phyloP scores from a whole-genome alignment of 495 filamentous ascomycete species.

The Durotheca rogersii region DNA sequence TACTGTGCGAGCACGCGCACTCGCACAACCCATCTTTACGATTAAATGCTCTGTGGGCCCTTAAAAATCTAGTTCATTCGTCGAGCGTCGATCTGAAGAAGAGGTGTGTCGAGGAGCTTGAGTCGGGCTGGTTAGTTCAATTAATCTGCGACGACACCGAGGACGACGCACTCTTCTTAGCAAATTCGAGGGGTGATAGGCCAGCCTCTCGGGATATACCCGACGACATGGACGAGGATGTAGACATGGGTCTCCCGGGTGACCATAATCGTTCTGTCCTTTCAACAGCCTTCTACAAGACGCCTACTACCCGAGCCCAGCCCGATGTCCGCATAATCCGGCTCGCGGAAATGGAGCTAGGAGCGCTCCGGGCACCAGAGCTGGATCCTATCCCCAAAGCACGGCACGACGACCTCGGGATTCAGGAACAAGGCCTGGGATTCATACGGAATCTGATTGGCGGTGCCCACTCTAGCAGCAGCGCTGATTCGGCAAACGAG shows the following conservation, averaged over 20 bases:
- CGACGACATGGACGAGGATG: conserved; percentile 65
- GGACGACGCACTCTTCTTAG: conserved; percentile 47
- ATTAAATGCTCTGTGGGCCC: conserved; percentile 83
- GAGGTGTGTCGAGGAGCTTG: conserved; percentile 71
- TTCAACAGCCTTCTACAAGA: conserved; percentile 28
- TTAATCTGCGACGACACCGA: conserved; percentile 64
- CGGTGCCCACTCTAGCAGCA: conserved; percentile 59
- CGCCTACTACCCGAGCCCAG: conserved; percentile 14
- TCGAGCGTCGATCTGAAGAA: conserved; percentile 69
- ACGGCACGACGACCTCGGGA: conserved; percentile 73
- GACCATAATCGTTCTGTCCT: conserved; percentile 40
- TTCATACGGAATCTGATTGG: conserved; percentile 87
- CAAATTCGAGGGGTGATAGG: conserved; percentile 34
- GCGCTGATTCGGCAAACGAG: conserved; percentile 61
- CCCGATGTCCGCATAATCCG: conserved; percentile 35
- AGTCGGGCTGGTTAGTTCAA: conserved; percentile 74
- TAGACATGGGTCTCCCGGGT: conserved; percentile 48
- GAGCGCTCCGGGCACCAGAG: conserved; percentile 56
- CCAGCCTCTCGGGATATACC: conserved; percentile 33
- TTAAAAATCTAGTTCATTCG: conserved; percentile 80
- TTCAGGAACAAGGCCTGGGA: conserved; percentile 88
- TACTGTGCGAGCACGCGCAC: conserved; percentile 81
- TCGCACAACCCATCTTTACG: conserved; percentile 69
- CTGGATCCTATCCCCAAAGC: conserved; percentile 58
- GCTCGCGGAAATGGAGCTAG: conserved; percentile 51